Evolutionary conservation across 805 yeast species (phyloP).

Genomic region (Myxozyma vanderwaltii): DNA sequence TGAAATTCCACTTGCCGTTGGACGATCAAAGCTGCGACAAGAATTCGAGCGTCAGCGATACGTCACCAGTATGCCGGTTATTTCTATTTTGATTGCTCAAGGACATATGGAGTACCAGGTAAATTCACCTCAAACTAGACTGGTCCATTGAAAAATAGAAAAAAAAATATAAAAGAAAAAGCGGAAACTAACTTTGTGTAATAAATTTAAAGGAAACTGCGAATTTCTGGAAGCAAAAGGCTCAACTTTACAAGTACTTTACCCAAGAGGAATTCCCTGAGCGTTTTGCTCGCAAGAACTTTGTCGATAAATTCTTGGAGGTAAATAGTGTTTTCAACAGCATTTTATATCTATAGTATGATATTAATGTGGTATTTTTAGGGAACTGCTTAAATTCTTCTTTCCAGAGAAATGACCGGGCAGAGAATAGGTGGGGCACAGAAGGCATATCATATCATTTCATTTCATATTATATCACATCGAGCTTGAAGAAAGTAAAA

Average conservation of each 20-base stretch:
- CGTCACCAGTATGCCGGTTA: slow-evolving; percentile 64
- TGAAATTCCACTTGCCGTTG: slow-evolving; percentile 75
- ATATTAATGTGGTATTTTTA: background rate
- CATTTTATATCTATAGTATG: no score
- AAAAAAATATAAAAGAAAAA: background rate
- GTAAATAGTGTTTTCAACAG: slow-evolving; percentile 47
- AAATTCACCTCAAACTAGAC: no score
- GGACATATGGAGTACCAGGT: slow-evolving; percentile 87
- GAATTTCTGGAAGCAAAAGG: slow-evolving; percentile 88
- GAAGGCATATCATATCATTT: no score
- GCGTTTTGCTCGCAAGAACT: slow-evolving; percentile 58
- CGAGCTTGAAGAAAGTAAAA: background rate
- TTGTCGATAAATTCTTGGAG: slow-evolving; percentile 72
- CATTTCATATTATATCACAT: no score
- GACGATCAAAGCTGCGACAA: slow-evolving; percentile 82
- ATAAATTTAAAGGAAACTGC: slow-evolving; percentile 53
- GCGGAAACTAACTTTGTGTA: background rate
- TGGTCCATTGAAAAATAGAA: background rate
- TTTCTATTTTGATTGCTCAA: slow-evolving; percentile 71
- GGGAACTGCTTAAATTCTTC: slow-evolving; percentile 30
- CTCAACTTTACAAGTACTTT: slow-evolving; percentile 81
- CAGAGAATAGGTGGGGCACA: no score
- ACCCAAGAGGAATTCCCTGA: slow-evolving; percentile 63
- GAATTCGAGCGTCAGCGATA: slow-evolving; percentile 85
- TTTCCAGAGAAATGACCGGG: no score